Base-by-base conservation (phyloP, 305 asterid genomes). In the Fraxinus latifolia region DNA sequence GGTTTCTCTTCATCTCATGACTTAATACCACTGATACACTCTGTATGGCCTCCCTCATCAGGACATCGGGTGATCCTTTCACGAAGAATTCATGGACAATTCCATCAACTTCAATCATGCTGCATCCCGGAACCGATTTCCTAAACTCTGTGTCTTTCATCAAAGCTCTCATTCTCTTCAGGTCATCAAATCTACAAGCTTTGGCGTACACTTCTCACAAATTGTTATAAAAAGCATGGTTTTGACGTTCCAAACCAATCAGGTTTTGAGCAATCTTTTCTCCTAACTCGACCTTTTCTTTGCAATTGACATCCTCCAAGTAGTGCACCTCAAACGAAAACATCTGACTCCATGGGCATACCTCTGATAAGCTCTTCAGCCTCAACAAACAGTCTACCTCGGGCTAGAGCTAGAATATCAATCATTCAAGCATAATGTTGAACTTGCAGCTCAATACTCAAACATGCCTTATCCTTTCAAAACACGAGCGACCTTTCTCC, bases 261-360 rank as follows among this genome's bases (percentile, higher is more conserved):
- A 93, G 85, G 80, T 71, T 8, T 73, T 72, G 81, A 3, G 94
- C 92, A 9, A 93, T 87, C 73, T 78, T 88, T 81, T 91, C 97
- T 80, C 97, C 97, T 60, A 92, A 82, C 39, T 79, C 78, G 39
- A 92, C 86, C 79, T 90, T 88, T 3, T 70, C 88, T 90, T 50
- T 92, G 94, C 88, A 90, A 80, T 86, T 91, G 95, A 81, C 98
- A 93, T 4, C 94, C 93, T 67, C 95, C 95, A 4, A 93, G 94
- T 27, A 93, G 83, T 71, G 98, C 97, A 62, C 98, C 95, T 95
- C 95, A 92, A 60, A 92, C 93, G 62, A 70, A 92, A 79, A 86
- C 91, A 83, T 93, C 94, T 14, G 97, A 93, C 84, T 86, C 82
- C 93, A 89, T 84, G 5, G 94, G 92, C 97, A 93, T 91, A 68